These are phyloP conservation scores for Mortierella sp. DNA, from an alignment of 371 early-diverging fungal species.

Conservation along the genomic window DNA sequence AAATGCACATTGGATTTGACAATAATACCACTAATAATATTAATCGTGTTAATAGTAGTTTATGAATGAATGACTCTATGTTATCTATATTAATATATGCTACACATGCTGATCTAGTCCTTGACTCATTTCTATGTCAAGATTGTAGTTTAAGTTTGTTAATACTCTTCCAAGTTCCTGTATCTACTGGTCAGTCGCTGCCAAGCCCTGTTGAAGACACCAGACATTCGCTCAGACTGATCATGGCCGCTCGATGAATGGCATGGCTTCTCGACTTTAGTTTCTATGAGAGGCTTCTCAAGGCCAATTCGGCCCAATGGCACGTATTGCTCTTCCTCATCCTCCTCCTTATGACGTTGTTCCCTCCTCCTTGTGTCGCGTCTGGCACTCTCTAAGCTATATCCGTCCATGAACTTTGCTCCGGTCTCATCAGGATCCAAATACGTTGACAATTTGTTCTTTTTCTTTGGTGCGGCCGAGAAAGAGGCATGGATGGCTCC, in stretches of 20 bases:
- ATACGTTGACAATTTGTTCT: conserved; percentile 45
- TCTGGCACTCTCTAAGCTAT: conserved; percentile 31
- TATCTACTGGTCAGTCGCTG: not conserved
- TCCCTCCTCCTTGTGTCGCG: conserved; percentile 12
- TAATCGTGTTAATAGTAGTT: no score
- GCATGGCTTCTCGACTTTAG: not conserved
- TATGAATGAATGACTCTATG: no score
- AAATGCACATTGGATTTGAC: no score
- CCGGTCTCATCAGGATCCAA: conserved; percentile 54
- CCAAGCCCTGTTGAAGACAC: conserved; percentile 9
- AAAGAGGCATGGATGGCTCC: conserved; percentile 59
- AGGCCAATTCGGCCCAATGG: conserved; percentile 8
- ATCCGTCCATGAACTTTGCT: conserved; percentile 40
- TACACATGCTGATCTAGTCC: not conserved
- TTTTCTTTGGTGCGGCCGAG: conserved; percentile 30
- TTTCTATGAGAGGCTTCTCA: conserved; percentile 13
- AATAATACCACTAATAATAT: no score
- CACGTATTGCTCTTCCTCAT: not conserved
- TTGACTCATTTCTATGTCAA: no score
- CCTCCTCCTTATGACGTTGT: not conserved
- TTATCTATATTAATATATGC: no score
- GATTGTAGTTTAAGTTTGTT: not conserved
- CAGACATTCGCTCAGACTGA: conserved; percentile 1
- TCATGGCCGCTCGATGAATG: not conserved
- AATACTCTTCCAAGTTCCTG: not conserved